Evolutionary conservation across 306 rosid genomes (phyloP).

Genomic region (Cucurbita pepo): DNA sequence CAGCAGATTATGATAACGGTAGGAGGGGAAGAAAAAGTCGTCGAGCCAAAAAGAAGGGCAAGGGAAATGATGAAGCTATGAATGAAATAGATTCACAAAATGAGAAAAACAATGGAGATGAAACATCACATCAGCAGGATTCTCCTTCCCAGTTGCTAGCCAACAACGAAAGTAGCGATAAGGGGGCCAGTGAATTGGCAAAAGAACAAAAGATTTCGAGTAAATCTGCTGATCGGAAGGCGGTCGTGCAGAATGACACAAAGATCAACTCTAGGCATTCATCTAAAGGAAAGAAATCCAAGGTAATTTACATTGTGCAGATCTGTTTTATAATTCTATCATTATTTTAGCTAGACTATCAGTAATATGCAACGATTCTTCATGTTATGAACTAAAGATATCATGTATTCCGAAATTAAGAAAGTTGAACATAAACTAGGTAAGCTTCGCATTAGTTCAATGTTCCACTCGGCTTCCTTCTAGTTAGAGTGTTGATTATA

Average conservation of each 20-base stretch:
- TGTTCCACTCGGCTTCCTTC: background rate
- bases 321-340: background rate
- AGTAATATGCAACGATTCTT: background rate
- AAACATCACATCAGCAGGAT: slow-evolving; percentile 23
- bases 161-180: slow-evolving; percentile 16
- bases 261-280: slow-evolving; percentile 31
- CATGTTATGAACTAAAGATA: background rate
- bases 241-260: slow-evolving; percentile 25
- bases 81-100: slow-evolving; percentile 7
- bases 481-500: background rate
- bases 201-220: slow-evolving; percentile 28
- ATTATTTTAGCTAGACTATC: background rate
- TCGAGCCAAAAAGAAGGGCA: slow-evolving; percentile 43
- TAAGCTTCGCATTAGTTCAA: background rate
- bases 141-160: slow-evolving; percentile 13
- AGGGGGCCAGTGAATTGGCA: slow-evolving; percentile 20
- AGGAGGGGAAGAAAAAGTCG: slow-evolving; percentile 38
- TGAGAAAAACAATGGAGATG: slow-evolving; percentile 13
- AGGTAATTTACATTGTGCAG: slow-evolving; percentile 33
- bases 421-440: background rate
- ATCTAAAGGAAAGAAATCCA: slow-evolving; percentile 56
- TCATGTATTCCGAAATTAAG: background rate
- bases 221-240: slow-evolving; percentile 32
- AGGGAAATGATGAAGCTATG: slow-evolving; percentile 25
- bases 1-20: slow-evolving; percentile 35